Evolutionary conservation across 441 rosid species (phyloP), one percentile per base, ranked within the genome.

Genomic region (Biscutella laevigata): DNA sequence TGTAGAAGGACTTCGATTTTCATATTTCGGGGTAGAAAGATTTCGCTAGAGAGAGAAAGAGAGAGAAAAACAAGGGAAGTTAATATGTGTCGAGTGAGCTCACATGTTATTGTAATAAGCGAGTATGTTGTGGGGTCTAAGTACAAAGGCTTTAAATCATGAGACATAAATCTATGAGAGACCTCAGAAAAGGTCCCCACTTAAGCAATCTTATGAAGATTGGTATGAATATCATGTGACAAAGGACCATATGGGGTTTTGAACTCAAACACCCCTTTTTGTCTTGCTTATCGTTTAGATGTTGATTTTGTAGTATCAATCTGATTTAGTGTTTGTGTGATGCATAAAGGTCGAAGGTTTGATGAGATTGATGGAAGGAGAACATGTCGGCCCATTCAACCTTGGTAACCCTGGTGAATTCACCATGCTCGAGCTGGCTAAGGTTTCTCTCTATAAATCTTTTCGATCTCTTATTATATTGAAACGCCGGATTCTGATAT

Each of bases 321-420:
- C 43, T 53, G 48, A 40, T 19, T 26, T 40, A 39, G 12, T 65
- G 59, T 35, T 17, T 44, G 10, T 59, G 34, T 57, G 30, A 22
- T 44, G 48, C 9, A 4, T n/a, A 35, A 45, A 84, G 92, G 94
- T 84, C 2, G 89, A 80, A 66, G 94, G 94, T 44, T 72, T 85
- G 62, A 77, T 82, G 68, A 79, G 86, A 19, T 40, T 84, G 49
- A 84, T 84, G 94, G 94, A 80, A 76, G 82, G 89, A 9, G 87
- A 84, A 44, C 84, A 82, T 22, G 89, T 82, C 3, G 94, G 94
- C 9, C 89, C 89, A 40, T 84, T 94, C 69, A 94, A 94, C 71
- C 95, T 94, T 24, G 97, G 99, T 12, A 94, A 94, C 67, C 99
- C 99, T 0, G 99, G 99, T 30, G 99, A 94, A 84, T 94, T 94